A percentile compares a stretch with the other conserved stretches of the same genome.
phyloP scores from a whole-genome alignment of 164 flowering plant genomes.

The Paratinospora sagittata region DNA sequence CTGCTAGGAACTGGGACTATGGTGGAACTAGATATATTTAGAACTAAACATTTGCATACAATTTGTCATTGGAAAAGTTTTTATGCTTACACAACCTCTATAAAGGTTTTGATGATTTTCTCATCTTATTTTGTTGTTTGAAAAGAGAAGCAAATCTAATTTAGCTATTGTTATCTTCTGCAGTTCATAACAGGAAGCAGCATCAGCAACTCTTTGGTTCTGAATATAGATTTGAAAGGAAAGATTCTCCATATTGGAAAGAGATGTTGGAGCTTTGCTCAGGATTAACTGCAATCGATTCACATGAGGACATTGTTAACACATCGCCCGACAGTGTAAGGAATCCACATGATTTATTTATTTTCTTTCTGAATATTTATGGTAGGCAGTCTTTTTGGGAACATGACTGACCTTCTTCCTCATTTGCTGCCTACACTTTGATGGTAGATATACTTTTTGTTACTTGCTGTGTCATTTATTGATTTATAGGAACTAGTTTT shows the following conservation, averaged over 20 bases:
- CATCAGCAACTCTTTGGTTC: slow-evolving; percentile 18
- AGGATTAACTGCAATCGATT: slow-evolving; percentile 22
- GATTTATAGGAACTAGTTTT: background rate
- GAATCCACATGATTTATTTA: background rate
- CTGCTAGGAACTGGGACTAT: background rate
- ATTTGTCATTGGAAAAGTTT: background rate
- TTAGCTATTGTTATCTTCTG: slow-evolving; percentile 5
- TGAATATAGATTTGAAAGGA: slow-evolving; percentile 17
- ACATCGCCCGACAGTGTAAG: slow-evolving; percentile 31
- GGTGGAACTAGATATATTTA: no score
- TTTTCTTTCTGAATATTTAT: background rate
- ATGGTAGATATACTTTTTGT: background rate
- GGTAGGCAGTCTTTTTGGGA: background rate
- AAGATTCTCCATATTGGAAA: slow-evolving; percentile 43
- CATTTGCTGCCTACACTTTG: background rate
- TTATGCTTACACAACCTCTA: background rate
- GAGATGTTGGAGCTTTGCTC: slow-evolving; percentile 35
- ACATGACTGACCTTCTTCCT: background rate
- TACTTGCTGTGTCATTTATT: background rate
- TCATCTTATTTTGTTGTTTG: background rate
- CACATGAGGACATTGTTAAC: slow-evolving; percentile 17
- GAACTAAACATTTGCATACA: no score
- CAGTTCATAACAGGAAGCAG: slow-evolving; percentile 31
- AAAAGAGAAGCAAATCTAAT: background rate
- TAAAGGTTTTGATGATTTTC: slow-evolving; percentile 3